Evolutionary conservation across 495 filamentous ascomycete genomes (phyloP), one percentile per base, ranked within the genome.

Genomic region (Choiromyces venosus): DNA sequence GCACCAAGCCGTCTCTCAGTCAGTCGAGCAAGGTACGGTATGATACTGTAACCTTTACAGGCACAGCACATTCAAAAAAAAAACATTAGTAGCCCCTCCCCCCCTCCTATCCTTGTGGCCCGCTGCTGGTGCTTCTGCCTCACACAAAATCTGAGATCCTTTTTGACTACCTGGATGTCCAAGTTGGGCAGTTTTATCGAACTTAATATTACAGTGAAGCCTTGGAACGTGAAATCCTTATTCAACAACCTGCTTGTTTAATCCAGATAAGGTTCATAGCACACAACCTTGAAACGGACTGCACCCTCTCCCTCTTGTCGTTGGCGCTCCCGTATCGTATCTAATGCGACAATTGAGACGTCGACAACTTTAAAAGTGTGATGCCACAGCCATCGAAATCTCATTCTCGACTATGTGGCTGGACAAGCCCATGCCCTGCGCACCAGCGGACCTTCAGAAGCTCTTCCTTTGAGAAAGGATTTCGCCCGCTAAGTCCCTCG

Each of bases 301-400:
- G 65, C 73, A 75, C 52, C 52, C n/a, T 14, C 52, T 52, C 71
- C 69, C 38, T 37, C 67, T 67, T 67, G 71, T 66, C 66, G 66
- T 73, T 67, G 69, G 75, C 72, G 72, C 76, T 69, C 72, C 52
- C 64, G 76, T 76, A 69, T 40, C 66, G 67, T 73, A 73, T 46
- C 71, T 68, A 61, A 76, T 65, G 71, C 65, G 69, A 68, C 73
- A 76, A 76, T 69, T 76, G 75, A 71, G 75, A 72, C 73, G 73
- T 77, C 73, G 73, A 56, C n/a, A 56, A 29, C n/a, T 21, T 56
- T 67, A 71, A 66, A 71, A 8, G 73, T 70, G 72, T 76, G 75
- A 77, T 77, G 75, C 74, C 69, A 76, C 66, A 77, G 52, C 56
- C 75, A 76, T 73, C 73, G 66, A 77, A 77, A 77, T 76, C 75